Conservation (phyloP, 371 early-diverging fungal species). For the Dentiscutata heterogama region DNA sequence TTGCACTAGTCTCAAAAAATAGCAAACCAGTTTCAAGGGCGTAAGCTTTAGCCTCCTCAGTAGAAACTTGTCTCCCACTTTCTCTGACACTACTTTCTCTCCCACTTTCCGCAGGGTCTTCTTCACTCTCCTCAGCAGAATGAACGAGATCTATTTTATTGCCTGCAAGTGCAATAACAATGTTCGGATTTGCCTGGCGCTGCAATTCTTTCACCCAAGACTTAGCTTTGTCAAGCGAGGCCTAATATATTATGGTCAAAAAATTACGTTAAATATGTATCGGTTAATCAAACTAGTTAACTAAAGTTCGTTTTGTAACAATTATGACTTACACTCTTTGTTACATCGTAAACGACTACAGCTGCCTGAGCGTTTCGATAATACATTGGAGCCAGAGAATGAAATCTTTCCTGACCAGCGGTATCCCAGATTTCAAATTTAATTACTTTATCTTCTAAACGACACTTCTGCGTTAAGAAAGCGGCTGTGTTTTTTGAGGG, state of each 20-base stretch:
- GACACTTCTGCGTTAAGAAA: slow-evolving; percentile 80
- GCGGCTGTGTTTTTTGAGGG: slow-evolving; percentile 63
- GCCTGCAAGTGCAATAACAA: slow-evolving; percentile 97
- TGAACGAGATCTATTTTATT: slow-evolving; percentile 91
- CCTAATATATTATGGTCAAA: slow-evolving; percentile 58
- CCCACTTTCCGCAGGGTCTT: slow-evolving; percentile 49
- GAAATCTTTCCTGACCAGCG: slow-evolving; percentile 93
- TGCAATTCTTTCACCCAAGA: slow-evolving; percentile 98
- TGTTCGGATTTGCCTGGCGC: slow-evolving; percentile 95
- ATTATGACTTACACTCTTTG: slow-evolving; percentile 76
- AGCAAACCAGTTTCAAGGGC: slow-evolving; percentile 81
- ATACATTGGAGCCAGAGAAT: slow-evolving; percentile 98
- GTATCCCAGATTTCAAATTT: slow-evolving; percentile 96
- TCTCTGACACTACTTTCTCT: slow-evolving; percentile 63
- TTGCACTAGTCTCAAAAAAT: slow-evolving; percentile 96
- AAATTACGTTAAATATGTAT: not conserved
- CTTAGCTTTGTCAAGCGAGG: slow-evolving; percentile 96
- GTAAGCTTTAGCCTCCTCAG: slow-evolving; percentile 82
- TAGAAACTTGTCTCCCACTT: slow-evolving; percentile 64
- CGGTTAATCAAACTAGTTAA: not conserved
- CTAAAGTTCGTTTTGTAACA: not conserved
- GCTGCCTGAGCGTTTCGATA: slow-evolving; percentile 98
- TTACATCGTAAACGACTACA: slow-evolving; percentile 97
- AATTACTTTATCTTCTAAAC: slow-evolving; percentile 73
- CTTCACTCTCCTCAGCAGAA: slow-evolving; percentile 54